Conservation (phyloP, 208 protist species). For the Spongospora subterranea region DNA sequence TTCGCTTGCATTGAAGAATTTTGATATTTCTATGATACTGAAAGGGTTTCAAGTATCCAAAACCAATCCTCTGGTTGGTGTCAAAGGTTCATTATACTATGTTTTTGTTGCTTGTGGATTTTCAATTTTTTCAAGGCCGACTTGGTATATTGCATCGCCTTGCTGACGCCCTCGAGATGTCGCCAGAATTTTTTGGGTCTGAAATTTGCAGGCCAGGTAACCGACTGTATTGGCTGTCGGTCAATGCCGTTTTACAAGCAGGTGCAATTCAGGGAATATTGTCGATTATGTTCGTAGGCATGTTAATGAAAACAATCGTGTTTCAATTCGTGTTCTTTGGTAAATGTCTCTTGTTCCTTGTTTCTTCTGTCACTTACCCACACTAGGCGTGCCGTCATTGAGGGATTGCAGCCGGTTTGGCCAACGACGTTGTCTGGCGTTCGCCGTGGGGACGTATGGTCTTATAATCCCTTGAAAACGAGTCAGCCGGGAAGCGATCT, state of each 20-base stretch:
- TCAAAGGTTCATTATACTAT: neutral
- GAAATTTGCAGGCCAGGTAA: constrained; percentile 49
- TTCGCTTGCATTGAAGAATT: constrained; percentile 4
- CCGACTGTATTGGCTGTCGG: neutral
- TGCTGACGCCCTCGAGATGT: constrained; percentile 36
- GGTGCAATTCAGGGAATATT: neutral
- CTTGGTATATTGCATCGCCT: constrained; percentile 47
- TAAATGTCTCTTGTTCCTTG: neutral
- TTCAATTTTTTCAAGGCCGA: constrained; percentile 30
- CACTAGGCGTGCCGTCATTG: constrained; percentile 46
- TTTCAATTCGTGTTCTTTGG: constrained; percentile 42
- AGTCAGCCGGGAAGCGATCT: constrained; percentile 9
- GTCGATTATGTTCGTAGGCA: constrained; percentile 44
- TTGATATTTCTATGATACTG: neutral
- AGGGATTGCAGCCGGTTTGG: constrained; percentile 51
- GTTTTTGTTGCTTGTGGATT: neutral
- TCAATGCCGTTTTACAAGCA: neutral
- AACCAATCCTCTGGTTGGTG: constrained; percentile 54
- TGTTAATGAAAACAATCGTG: constrained; percentile 5
- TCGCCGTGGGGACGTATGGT: constrained; percentile 59
- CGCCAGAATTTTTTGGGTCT: constrained; percentile 50
- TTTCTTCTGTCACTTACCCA: neutral
- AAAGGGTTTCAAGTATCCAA: constrained; percentile 58
- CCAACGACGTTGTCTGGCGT: constrained; percentile 53
- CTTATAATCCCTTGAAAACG: constrained; percentile 56